Percentiles rank a stretch among this genome's conserved stretches.
Evolutionary conservation across 129 eudicot genomes (phyloP).

Genomic region (Pittosporum tobira): DNA sequence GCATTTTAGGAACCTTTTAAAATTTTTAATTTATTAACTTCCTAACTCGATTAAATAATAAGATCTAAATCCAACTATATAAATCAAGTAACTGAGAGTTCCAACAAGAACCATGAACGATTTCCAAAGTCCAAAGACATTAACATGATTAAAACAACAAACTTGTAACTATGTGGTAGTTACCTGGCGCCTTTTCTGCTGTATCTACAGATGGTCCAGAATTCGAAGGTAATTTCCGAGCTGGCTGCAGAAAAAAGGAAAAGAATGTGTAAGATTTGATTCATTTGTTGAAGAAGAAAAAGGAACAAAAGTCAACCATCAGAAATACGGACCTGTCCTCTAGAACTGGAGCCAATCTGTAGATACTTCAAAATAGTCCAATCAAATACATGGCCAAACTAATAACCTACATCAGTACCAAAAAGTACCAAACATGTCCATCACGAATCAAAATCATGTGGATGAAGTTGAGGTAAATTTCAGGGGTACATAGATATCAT

Average conservation of each 20-base stretch:
- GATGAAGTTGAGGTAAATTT: not conserved
- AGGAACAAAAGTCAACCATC: not conserved
- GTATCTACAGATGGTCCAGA: conserved; percentile 72
- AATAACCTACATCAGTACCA: conserved; percentile 42
- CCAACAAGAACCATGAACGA: not conserved
- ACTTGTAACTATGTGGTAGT: conserved; percentile 21
- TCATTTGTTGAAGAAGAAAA: not conserved
- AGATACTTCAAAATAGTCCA: conserved; percentile 84
- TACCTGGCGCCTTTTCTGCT: conserved; percentile 62
- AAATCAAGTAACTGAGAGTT: not conserved
- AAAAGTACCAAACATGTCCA: not conserved
- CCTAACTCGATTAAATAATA: not conserved
- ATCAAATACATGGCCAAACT: conserved; percentile 77
- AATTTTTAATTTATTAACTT: not conserved
- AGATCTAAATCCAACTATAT: not conserved
- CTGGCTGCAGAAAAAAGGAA: conserved; percentile 35
- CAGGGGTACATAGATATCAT: not conserved
- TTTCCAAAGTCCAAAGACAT: not conserved
- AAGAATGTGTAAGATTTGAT: not conserved
- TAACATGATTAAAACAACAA: conserved; percentile 2
- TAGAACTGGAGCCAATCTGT: conserved; percentile 61
- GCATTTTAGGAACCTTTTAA: not conserved
- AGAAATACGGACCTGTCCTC: conserved; percentile 48
- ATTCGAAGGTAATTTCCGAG: conserved; percentile 47
- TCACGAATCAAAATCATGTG: not conserved